Percentiles rank a stretch among this genome's conserved stretches.
Conservation (phyloP, 1,284 basidiomycete genomes). For the Apiotrichum porosum region DNA sequence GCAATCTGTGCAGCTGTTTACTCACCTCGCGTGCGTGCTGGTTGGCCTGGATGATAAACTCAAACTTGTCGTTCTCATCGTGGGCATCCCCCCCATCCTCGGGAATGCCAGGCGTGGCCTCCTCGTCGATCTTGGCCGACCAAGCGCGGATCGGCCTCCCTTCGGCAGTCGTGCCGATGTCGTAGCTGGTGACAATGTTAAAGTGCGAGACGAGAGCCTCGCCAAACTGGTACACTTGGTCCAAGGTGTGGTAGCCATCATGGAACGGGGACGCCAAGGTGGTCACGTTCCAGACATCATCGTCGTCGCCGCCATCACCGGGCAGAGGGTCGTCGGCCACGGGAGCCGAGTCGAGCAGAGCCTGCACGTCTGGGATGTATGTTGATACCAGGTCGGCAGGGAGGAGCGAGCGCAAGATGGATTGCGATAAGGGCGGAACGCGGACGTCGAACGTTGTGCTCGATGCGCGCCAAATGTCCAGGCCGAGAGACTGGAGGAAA, state of each 20-base stretch:
- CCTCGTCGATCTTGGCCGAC: constrained; percentile 21
- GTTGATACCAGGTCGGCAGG: constrained; percentile 3
- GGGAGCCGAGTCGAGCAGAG: constrained; percentile 22
- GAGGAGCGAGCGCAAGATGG: constrained; percentile 10
- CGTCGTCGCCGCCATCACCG: constrained; percentile 1
- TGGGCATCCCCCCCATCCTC: too few relatives aligned
- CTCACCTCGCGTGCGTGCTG: constrained; percentile 73
- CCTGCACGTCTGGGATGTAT: constrained; percentile 36
- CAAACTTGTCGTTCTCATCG: constrained; percentile 17
- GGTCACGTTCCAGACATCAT: constrained; percentile 33
- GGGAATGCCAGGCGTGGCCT: constrained; percentile 5
- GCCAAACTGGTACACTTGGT: constrained; percentile 40
- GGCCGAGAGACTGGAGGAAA: constrained; percentile 30
- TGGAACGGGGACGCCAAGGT: constrained; percentile 37
- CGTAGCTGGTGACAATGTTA: constrained; percentile 25
- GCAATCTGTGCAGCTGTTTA: background rate
- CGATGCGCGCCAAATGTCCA: constrained; percentile 45
- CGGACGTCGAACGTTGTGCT: constrained; percentile 31
- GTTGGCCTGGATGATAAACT: constrained; percentile 67
- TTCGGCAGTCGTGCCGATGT: constrained; percentile 36
- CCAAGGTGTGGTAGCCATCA: constrained; percentile 41
- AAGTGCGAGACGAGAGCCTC: constrained; percentile 35
- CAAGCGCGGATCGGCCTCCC: constrained; percentile 35
- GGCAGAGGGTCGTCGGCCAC: background rate
- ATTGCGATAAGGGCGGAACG: constrained; percentile 10